Base-by-base conservation (phyloP, 495 filamentous ascomycete genomes). In the Cenococcum geophilum region DNA sequence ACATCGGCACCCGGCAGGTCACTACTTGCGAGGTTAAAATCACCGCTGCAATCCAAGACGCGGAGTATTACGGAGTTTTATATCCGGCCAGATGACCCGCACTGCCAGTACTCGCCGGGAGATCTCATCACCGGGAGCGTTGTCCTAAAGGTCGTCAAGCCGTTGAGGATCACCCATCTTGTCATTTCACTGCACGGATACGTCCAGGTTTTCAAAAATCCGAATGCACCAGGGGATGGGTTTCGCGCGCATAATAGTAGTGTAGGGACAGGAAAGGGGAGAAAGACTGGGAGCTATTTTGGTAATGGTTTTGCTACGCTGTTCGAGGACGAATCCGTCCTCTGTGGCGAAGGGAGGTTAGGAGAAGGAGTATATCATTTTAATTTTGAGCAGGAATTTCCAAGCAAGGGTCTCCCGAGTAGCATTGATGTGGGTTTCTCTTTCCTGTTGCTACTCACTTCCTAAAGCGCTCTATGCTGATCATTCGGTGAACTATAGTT, bases 361-460 rank as follows among this genome's bases (percentile, higher is more conserved):
- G 88, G 90, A 57, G 81, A 88, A 55, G 89, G 91, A 12, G 79
- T 88, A 53, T 98, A 96, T 70, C 88, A 93, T 68, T 98, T 98
- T 73, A 85, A 89, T 50, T 98, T 97, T 61, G 89, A 96, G 70
- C 81, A 96, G 70, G 78, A 86, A 35, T 82, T 88, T 58, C 91
- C 95, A 11, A 77, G 80, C n/a, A 85, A 87, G 65, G 81, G 85
- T 9, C 77, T 97, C 50, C 93, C 93, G 18, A 95, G 88, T 73
- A 96, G 92, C 73, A 89, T 98, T 68, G 91, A 93, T 75, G 92
- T 96, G 80, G 66, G 88, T 81, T 34, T 61, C 9, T 52, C 55
- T 54, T 25, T 55, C 47, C 11, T 20, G 36, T 59, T 37, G 34
- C 18, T 16, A 35, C 18, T 48, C 14, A 34, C 27, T 47, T 42